Evolutionary conservation across 139 green algal species (phyloP).

Genomic region (Chlorella sorokiniana): DNA sequence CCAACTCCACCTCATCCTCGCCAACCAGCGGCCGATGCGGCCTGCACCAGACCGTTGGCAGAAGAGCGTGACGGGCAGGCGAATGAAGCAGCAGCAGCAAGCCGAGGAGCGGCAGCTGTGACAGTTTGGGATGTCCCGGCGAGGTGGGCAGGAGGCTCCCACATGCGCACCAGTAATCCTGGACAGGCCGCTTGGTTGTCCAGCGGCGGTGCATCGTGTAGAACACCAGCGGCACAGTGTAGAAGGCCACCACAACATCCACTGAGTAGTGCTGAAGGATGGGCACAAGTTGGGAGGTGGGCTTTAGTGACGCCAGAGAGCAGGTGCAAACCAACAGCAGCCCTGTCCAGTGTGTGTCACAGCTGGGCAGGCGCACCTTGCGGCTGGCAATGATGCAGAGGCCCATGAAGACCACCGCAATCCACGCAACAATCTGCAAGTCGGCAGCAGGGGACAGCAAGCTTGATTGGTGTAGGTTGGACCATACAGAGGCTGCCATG

Average conservation of each 20-base stretch:
- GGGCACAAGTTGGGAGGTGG: no score
- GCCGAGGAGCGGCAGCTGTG: no score
- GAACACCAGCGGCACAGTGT: conserved; percentile 89
- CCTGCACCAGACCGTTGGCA: not conserved
- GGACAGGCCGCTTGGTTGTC: conserved; percentile 70
- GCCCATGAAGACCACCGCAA: conserved; percentile 59
- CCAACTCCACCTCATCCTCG: conserved; percentile 39
- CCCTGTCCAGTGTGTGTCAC: no score
- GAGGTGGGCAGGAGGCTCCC: no score
- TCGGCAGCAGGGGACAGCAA: no score
- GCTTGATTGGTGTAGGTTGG: not conserved
- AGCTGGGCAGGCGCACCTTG: conserved; percentile 72
- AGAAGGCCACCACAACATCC: conserved; percentile 45
- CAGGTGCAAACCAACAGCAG: not conserved
- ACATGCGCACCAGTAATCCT: conserved; percentile 53
- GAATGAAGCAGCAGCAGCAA: not conserved
- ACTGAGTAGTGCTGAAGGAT: conserved; percentile 27
- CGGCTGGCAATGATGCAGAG: conserved; percentile 87
- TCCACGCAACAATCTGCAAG: conserved; percentile 56
- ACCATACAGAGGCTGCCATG: not conserved
- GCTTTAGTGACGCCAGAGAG: not conserved
- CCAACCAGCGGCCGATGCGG: conserved; percentile 32
- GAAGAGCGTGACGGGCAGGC: not conserved
- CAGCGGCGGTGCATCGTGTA: conserved; percentile 73
- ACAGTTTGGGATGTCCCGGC: no score